Conservation (phyloP, 768 basidiomycete genomes). For the Tricholoma flavovirens region DNA sequence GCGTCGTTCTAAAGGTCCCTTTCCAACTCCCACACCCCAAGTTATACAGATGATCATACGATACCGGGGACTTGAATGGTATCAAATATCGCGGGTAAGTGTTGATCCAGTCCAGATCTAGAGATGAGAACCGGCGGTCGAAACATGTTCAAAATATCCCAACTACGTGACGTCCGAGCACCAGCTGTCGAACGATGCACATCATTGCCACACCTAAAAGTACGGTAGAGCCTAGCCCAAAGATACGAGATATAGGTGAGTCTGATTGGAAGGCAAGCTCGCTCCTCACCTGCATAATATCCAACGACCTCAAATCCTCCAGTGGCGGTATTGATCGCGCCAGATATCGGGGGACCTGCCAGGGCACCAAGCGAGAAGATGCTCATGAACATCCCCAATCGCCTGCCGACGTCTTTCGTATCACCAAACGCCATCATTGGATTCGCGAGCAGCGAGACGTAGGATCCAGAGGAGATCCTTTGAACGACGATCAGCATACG, state of each 20-base stretch:
- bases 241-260: not conserved
- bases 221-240: not conserved
- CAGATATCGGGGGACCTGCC: conserved; percentile 68
- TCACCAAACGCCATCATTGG: conserved; percentile 61
- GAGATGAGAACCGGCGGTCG: not conserved
- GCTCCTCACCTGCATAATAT: conserved; percentile 16
- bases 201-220: conserved; percentile 3
- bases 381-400: conserved; percentile 60
- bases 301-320: conserved; percentile 51
- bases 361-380: conserved; percentile 58
- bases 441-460: conserved; percentile 47
- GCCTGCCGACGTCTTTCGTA: conserved; percentile 54
- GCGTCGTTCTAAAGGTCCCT: not conserved
- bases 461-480: conserved; percentile 59
- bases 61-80: not conserved
- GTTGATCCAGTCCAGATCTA: not conserved
- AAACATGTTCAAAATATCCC: not conserved
- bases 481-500: not conserved
- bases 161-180: not conserved
- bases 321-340: conserved; percentile 52
- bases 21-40: not conserved
- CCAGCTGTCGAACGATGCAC: conserved; percentile 1
- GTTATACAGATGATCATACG: not conserved
- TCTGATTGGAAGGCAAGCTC: not conserved
- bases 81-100: not conserved